phyloP scores from a whole-genome alignment of 2,329 filamentous ascomycete genomes.

The Sclerotiophoma versabilis region DNA sequence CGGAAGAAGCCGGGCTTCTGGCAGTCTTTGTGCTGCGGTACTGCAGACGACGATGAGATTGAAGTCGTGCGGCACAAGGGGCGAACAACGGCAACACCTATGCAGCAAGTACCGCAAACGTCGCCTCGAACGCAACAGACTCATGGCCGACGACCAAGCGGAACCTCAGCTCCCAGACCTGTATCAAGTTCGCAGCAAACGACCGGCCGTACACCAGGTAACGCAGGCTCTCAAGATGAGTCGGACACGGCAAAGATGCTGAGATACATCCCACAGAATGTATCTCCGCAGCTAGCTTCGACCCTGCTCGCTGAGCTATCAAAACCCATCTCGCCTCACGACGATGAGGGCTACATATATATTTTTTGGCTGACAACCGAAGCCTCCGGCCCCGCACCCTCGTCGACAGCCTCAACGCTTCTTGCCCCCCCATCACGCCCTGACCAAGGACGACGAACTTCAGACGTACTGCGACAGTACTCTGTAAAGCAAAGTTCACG shows the following conservation, averaged over 20 bases:
- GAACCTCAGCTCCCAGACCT: background rate
- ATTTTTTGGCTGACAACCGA: slow-evolving; percentile 93
- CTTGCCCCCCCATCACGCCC: slow-evolving; percentile 62
- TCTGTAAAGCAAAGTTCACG: slow-evolving; percentile 30
- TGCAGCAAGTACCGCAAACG: slow-evolving; percentile 21
- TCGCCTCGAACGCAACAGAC: slow-evolving; percentile 12
- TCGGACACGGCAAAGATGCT: slow-evolving; percentile 57
- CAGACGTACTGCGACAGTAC: slow-evolving; percentile 45
- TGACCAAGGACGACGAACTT: slow-evolving; percentile 38
- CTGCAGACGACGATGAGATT: slow-evolving; percentile 50
- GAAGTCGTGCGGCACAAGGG: slow-evolving; percentile 53
- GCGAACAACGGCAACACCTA: slow-evolving; percentile 27
- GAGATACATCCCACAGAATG: slow-evolving; percentile 71
- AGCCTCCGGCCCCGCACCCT: slow-evolving; percentile 60
- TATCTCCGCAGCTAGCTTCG: slow-evolving; percentile 73
- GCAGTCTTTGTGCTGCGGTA: slow-evolving; percentile 52
- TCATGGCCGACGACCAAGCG: slow-evolving; percentile 10
- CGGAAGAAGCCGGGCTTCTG: slow-evolving; percentile 49
- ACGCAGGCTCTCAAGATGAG: background rate
- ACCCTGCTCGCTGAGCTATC: slow-evolving; percentile 76
- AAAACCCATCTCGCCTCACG: slow-evolving; percentile 74
- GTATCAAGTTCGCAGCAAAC: background rate
- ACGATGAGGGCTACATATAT: slow-evolving; percentile 91
- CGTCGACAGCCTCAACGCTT: slow-evolving; percentile 53
- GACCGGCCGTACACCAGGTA: background rate